Evolutionary conservation across 2,329 filamentous ascomycete genomes (phyloP).

Genomic region (Fusarium luffae): DNA sequence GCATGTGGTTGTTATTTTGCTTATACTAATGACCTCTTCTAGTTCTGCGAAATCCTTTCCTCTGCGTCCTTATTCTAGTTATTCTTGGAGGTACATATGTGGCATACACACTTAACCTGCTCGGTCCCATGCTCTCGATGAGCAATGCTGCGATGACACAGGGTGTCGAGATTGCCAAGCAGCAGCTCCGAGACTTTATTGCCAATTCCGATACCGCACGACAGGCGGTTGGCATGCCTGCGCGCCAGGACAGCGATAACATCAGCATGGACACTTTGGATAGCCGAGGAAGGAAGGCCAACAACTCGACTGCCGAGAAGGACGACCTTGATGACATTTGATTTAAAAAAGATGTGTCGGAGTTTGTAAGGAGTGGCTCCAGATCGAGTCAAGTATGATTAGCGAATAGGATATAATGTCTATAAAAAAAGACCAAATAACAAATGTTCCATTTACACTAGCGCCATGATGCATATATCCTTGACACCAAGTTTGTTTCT

Average conservation of each 20-base stretch:
- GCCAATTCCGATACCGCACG: slow-evolving; percentile 87
- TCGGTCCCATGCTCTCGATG: slow-evolving; percentile 97
- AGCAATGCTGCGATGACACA: slow-evolving; percentile 87
- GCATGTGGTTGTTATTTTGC: not conserved
- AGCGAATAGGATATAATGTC: slow-evolving; percentile 48
- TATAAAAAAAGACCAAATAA: slow-evolving; percentile 26
- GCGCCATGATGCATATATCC: not conserved
- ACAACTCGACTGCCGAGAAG: slow-evolving; percentile 47
- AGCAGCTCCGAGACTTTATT: slow-evolving; percentile 88
- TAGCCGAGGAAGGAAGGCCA: slow-evolving; percentile 64
- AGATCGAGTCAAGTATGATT: slow-evolving; percentile 33
- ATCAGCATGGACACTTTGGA: slow-evolving; percentile 71
- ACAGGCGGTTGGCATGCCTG: slow-evolving; percentile 84
- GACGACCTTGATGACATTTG: slow-evolving; percentile 70
- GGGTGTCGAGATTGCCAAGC: slow-evolving; percentile 90
- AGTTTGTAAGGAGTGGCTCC: slow-evolving; percentile 27
- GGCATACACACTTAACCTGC: slow-evolving; percentile 92
- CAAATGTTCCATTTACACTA: slow-evolving; percentile 11
- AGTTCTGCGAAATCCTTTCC: slow-evolving; percentile 94
- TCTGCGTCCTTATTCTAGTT: slow-evolving; percentile 89
- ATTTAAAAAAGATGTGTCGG: slow-evolving; percentile 52
- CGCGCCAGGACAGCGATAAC: slow-evolving; percentile 55
- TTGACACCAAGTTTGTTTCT: not conserved
- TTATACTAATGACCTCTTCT: slow-evolving; percentile 25
- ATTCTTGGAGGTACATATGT: slow-evolving; percentile 82